Evolutionary conservation across 345 rosid species (phyloP), one percentile per base, ranked within the genome.

Genomic region (Citrus mangshanensis): DNA sequence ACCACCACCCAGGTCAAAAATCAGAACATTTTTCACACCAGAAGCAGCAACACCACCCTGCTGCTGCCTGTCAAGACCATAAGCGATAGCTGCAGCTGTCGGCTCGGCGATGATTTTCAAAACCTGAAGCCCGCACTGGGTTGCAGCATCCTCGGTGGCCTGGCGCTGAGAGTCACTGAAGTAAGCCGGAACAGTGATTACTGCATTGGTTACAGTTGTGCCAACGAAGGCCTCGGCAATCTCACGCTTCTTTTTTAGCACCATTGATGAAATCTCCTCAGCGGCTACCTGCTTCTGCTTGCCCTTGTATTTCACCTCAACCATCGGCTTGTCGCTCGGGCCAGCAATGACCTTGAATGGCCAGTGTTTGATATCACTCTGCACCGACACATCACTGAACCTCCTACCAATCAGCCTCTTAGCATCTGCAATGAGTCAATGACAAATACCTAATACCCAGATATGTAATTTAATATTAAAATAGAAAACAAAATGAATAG

Each of bases 251-350:
- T 87, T 91, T 9, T 70, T 88, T 9, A 91, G 89, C 59, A 91
- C 87, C 92, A 87, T 91, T 9, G 91, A 87, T n/a, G 93, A 88
- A 80, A 90, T 88, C 70, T 90, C 92, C 74, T 90, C 93, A 12
- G 92, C 92, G 2, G 92, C 70, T 87, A 88, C 73, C 86, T 83
- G 13, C 74, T 88, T 87, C 2, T 88, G 87, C 59, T 88, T 87
- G 13, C 89, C 91, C 81, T 87, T 83, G 85, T 90, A 87, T 77
- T 21, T 77, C 3, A 88, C 93, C 9, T 79, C 75, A 22, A 90
- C 84, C 91, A 87, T 84, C 6, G 93, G 93, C 79, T 89, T 89
- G 18, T 89, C 91, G 38, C 81, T 90, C 3, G 88, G 82, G 1
- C 93, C 90, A 0, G 90, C 9, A 12, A 85, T 81, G 22, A 89